Base-by-base conservation (phyloP, 2,329 filamentous ascomycete genomes). In the Seiridium cupressi region DNA sequence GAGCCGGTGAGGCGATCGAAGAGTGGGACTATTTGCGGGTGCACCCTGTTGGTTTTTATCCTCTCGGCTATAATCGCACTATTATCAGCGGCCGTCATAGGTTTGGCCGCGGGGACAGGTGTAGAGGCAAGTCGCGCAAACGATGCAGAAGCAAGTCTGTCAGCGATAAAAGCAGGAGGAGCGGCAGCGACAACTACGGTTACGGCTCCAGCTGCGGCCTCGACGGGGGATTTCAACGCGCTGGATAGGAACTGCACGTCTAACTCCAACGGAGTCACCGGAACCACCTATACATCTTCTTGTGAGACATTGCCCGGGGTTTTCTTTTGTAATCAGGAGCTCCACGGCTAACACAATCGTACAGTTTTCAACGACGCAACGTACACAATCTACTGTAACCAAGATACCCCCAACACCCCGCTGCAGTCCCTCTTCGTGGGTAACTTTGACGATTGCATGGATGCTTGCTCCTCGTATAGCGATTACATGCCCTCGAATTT, bases 381-480 rank as follows among this genome's bases (percentile, higher is more conserved):
- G 3, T 81, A 75, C 66, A 76, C 69, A 35, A 74, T 80, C 57
- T 76, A 74, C 66, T 81, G 79, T 73, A 78, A 80, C 62, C 70
- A 66, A 35, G 76, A 82, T 62, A 70, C 78, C 3, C 68, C 73
- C 3, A 73, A 73, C 51, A 18, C 61, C 0, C 74, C 76, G 1
- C 60, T 81, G 3, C 68, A 74, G 58, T 75, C 75, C 0, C 67
- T 82, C 6, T 81, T 81, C 64, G 72, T 76, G 5, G 69, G 73
- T 55, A 72, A 75, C 64, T 79, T 81, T 51, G 68, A 74, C 66
- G 73, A 73, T 35, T 82, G 79, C 69, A 80, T 82, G 66, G 79
- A 81, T 62, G 77, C 79, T 8, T 82, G 79, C 68, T 76, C 77
- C 7, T 71, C 72, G 3, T 82, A 73, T 56, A 69, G 70, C 7